Conservation (phyloP, 139 green algal species). For the Pedinophyceae sp. region DNA sequence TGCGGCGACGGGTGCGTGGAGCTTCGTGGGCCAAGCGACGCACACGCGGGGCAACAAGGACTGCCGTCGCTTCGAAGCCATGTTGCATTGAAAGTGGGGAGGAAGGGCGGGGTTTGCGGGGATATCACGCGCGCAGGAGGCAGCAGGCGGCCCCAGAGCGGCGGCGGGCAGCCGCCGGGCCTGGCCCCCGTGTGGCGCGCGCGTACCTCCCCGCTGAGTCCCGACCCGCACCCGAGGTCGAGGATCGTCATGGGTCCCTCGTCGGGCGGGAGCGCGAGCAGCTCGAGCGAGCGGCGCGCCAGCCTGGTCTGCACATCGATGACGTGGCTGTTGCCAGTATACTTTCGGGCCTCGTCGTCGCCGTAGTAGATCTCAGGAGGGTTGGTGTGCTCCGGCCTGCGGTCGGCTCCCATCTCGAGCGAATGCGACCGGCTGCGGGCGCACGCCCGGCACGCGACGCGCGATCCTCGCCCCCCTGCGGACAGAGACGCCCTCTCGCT, state of each 20-base stretch:
- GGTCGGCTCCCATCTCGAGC: conserved; percentile 53
- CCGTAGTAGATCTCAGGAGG: conserved; percentile 95
- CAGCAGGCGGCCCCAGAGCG: no score
- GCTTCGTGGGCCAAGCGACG: no score
- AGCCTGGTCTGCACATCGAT: conserved; percentile 33
- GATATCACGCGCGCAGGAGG: no score
- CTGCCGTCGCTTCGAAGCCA: background rate
- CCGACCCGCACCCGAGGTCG: conserved; percentile 89
- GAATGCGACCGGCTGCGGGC: no score
- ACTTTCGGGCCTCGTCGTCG: conserved; percentile 74
- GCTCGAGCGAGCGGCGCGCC: conserved; percentile 78
- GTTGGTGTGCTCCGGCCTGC: conserved; percentile 70
- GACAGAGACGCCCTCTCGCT: no score
- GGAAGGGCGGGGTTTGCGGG: no score
- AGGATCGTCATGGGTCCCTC: conserved; percentile 74
- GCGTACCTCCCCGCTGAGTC: conserved; percentile 57
- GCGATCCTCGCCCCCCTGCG: no score
- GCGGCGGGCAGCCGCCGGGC: no score
- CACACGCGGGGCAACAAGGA: background rate
- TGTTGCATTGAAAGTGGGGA: background rate
- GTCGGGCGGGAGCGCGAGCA: conserved; percentile 68
- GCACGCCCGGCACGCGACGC: no score
- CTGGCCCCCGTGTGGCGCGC: conserved; percentile 26
- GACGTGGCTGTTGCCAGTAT: background rate
- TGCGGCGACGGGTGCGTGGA: no score